phyloP scores from a whole-genome alignment of 2,329 filamentous ascomycete genomes.

The Exophiala mesophila region DNA sequence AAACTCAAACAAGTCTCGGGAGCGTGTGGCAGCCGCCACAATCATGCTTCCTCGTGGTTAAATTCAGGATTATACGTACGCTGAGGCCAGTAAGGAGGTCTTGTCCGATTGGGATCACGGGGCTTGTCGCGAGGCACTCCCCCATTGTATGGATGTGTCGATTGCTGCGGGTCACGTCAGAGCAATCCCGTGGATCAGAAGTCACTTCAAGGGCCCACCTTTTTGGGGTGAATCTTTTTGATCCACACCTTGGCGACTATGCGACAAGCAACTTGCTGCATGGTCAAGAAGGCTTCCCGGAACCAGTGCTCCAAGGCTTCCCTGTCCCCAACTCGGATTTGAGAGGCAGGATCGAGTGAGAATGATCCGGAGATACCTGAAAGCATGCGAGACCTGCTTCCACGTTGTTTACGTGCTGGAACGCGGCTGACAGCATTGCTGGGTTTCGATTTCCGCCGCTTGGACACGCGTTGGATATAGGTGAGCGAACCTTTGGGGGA shows the following conservation, averaged over 20 bases:
- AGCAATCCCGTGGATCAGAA: too few species aligned
- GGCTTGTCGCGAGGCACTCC: conserved; percentile 36
- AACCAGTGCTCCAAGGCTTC: conserved; percentile 39
- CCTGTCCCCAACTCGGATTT: conserved; percentile 35
- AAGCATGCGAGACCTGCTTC: conserved; percentile 31
- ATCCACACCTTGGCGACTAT: conserved; percentile 44
- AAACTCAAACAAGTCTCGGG: too few species aligned
- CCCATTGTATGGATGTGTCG: conserved; percentile 46
- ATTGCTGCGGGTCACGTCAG: conserved; percentile 30
- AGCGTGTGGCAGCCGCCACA: background rate
- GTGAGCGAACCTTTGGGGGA: conserved; percentile 12
- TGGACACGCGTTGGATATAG: conserved; percentile 11
- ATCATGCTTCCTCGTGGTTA: background rate
- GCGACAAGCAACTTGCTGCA: conserved; percentile 45
- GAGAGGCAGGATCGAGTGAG: conserved; percentile 18
- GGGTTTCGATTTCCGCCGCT: conserved; percentile 17
- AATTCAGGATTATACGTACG: conserved; percentile 9
- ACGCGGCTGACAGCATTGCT: conserved; percentile 1
- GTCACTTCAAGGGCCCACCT: conserved; percentile 28
- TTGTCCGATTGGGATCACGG: conserved; percentile 41
- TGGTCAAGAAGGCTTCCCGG: conserved; percentile 36
- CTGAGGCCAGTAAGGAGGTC: conserved; percentile 33
- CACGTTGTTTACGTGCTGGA: conserved; percentile 27
- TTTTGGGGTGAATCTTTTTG: conserved; percentile 44
- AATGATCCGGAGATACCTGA: conserved; percentile 2